Evolutionary conservation across 1,284 basidiomycete genomes (phyloP).

Genomic region (Ustilago vetiveriae): DNA sequence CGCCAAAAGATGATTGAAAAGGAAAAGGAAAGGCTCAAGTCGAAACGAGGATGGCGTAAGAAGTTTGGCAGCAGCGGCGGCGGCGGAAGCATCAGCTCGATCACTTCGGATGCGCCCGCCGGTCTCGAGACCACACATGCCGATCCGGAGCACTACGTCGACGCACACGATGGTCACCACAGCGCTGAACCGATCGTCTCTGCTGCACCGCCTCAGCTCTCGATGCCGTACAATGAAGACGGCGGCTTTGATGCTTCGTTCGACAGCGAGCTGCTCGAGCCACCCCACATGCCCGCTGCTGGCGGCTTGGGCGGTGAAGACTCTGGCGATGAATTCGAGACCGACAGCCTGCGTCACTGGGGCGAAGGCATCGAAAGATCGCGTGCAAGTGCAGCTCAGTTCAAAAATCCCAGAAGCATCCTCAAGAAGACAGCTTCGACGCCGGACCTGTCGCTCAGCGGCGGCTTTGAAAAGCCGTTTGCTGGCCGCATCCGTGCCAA

Average conservation of each 20-base stretch:
- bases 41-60: conserved; percentile 64
- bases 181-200: conserved; percentile 26
- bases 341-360: conserved; percentile 66
- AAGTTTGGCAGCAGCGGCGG: conserved; percentile 67
- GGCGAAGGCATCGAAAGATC: conserved; percentile 77
- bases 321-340: conserved; percentile 71
- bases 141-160: conserved; percentile 28
- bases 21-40: conserved; percentile 67
- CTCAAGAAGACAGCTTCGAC: conserved; percentile 73
- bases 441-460: conserved; percentile 37
- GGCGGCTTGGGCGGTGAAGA: conserved; percentile 65
- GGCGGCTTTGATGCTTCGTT: conserved; percentile 73
- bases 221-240: conserved; percentile 68
- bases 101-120: conserved; percentile 40
- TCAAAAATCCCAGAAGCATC: conserved; percentile 82
- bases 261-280: conserved; percentile 80
- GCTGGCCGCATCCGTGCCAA: conserved; percentile 65
- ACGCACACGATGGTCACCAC: conserved; percentile 13
- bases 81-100: conserved; percentile 44
- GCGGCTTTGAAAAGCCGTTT: conserved; percentile 53
- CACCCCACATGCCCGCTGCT: conserved; percentile 73
- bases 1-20: conserved; percentile 69
- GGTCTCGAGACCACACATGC: conserved; percentile 55
- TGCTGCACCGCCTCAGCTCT: conserved; percentile 31
- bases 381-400: conserved; percentile 73